These are phyloP conservation scores for Heritiera littoralis DNA, from an alignment of 345 rosid genomes.

Conservation along the genomic window DNA sequence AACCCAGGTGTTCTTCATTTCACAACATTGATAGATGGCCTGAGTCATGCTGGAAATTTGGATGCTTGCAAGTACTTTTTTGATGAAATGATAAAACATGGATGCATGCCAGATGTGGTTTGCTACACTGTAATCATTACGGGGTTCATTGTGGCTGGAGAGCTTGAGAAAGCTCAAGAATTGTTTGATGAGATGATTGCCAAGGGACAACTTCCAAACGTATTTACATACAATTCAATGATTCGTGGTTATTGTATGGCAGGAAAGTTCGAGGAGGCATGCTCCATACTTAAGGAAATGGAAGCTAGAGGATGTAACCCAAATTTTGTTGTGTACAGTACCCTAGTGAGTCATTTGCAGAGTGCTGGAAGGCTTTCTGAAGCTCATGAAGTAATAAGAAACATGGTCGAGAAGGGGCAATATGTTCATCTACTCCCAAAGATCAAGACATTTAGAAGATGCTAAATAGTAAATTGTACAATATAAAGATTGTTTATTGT, in stretches of 20 bases:
- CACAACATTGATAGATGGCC: conserved; percentile 88
- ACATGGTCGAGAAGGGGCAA: conserved; percentile 69
- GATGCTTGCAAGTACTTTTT: conserved; percentile 79
- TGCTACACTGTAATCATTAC: conserved; percentile 89
- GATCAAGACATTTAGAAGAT: conserved; percentile 49
- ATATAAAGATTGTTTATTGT: conserved; percentile 22
- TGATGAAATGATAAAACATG: conserved; percentile 65
- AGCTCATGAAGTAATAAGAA: conserved; percentile 67
- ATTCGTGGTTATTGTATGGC: conserved; percentile 82
- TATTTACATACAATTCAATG: conserved; percentile 82
- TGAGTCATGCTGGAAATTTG: conserved; percentile 82
- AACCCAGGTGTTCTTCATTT: conserved; percentile 68
- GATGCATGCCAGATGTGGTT: conserved; percentile 76
- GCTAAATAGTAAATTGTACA: conserved; percentile 22
- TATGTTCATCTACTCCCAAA: conserved; percentile 62
- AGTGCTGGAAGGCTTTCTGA: conserved; percentile 76
- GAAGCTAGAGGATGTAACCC: conserved; percentile 83
- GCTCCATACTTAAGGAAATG: conserved; percentile 78
- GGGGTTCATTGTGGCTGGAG: conserved; percentile 62
- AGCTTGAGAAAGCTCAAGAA: conserved; percentile 69
- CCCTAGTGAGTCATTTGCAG: conserved; percentile 67
- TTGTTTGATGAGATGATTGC: conserved; percentile 65
- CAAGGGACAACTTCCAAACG: conserved; percentile 76
- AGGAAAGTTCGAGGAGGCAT: conserved; percentile 67
- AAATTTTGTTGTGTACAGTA: conserved; percentile 78